Evolutionary conservation across 2,329 filamentous ascomycete genomes (phyloP).

Genomic region (Penicillium sp.): DNA sequence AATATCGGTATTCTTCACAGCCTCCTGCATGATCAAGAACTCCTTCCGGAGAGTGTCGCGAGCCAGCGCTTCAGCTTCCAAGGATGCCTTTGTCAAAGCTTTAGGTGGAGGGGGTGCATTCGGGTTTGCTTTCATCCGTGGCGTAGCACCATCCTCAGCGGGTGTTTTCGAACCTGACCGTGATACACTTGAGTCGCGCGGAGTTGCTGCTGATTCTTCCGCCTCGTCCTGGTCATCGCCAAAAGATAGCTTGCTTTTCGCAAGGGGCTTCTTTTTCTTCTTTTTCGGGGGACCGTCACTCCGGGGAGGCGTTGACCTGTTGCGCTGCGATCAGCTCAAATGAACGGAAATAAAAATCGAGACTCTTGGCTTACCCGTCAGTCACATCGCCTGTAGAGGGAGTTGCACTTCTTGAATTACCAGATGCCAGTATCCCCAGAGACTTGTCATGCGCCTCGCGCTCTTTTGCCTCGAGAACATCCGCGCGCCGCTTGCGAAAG

Average conservation of each 20-base stretch:
- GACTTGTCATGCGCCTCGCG: slow-evolving; percentile 69
- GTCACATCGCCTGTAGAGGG: slow-evolving; percentile 45
- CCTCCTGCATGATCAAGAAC: slow-evolving; percentile 78
- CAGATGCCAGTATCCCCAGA: slow-evolving; percentile 41
- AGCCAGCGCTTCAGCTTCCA: slow-evolving; percentile 76
- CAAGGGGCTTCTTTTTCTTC: slow-evolving; percentile 59
- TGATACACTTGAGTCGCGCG: slow-evolving; percentile 38
- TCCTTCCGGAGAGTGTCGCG: slow-evolving; percentile 73
- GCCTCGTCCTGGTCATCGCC: slow-evolving; percentile 61
- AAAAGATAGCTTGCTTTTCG: slow-evolving; percentile 62
- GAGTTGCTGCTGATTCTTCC: slow-evolving; percentile 36
- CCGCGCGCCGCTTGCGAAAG: slow-evolving; percentile 91
- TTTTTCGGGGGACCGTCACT: slow-evolving; percentile 46
- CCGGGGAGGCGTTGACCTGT: slow-evolving; percentile 52
- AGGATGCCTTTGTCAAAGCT: slow-evolving; percentile 68
- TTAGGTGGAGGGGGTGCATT: slow-evolving; percentile 61
- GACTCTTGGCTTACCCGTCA: slow-evolving; percentile 55
- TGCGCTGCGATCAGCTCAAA: slow-evolving; percentile 54
- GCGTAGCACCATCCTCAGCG: slow-evolving; percentile 28
- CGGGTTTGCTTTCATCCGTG: slow-evolving; percentile 44
- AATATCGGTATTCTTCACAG: slow-evolving; percentile 84
- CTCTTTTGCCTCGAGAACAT: slow-evolving; percentile 88
- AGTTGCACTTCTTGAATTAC: slow-evolving; percentile 51
- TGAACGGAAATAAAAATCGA: slow-evolving; percentile 1
- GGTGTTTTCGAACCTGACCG: slow-evolving; percentile 38